Evolutionary conservation across 331 rosid genomes (phyloP).

Genomic region (Rosa hybrid): DNA sequence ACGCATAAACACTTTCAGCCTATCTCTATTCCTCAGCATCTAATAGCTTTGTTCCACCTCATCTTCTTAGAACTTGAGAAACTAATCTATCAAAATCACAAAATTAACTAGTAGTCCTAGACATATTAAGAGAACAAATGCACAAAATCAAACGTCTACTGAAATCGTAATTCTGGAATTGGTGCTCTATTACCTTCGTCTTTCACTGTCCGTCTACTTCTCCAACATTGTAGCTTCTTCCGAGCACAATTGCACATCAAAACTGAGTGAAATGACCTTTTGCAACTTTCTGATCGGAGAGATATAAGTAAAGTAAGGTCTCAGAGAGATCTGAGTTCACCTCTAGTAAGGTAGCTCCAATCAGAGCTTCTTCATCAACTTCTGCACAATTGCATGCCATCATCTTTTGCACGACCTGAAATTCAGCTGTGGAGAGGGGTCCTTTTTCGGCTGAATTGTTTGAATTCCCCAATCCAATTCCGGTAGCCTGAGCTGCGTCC

Average conservation of each 20-base stretch:
- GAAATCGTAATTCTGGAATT: background rate
- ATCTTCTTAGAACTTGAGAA: constrained; percentile 51
- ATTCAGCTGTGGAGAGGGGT: no score
- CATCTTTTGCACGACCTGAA: no score
- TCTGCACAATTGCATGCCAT: background rate
- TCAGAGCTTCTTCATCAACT: constrained; percentile 64
- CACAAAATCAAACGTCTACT: background rate
- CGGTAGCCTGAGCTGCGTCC: no score
- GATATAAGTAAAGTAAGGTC: constrained; percentile 22
- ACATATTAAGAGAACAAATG: background rate
- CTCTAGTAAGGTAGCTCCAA: constrained; percentile 64
- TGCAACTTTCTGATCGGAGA: constrained; percentile 38
- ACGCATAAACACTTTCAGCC: constrained; percentile 40
- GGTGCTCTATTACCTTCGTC: constrained; percentile 43
- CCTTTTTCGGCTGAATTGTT: no score
- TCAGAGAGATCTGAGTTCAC: constrained; percentile 56
- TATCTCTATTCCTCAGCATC: constrained; percentile 71
- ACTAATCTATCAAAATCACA: constrained; percentile 31
- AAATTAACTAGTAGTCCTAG: background rate
- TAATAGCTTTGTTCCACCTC: constrained; percentile 84
- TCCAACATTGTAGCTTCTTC: constrained; percentile 26
- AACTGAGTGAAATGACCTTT: constrained; percentile 39
- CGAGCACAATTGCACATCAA: constrained; percentile 38
- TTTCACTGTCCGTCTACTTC: constrained; percentile 8
- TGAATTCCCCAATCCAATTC: no score